Evolutionary conservation across 495 filamentous ascomycete species (phyloP).

Genomic region (Xylaria curta): DNA sequence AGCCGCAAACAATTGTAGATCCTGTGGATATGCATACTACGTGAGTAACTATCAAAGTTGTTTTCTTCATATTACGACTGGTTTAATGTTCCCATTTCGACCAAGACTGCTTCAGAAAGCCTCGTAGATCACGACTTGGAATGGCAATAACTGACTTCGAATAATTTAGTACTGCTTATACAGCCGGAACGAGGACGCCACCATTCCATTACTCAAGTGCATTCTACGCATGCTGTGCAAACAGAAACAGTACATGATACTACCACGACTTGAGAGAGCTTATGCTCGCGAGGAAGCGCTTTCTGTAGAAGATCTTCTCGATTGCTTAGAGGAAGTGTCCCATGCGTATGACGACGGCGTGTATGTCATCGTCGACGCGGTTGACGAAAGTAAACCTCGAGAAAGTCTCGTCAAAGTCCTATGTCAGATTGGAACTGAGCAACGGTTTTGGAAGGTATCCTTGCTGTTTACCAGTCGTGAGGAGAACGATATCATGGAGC

Average conservation of each 20-base stretch:
- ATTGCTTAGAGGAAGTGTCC: constrained; percentile 20
- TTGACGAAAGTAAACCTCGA: constrained; percentile 41
- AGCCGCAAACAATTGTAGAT: constrained; percentile 30
- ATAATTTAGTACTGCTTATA: constrained; percentile 42
- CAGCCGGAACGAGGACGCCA: constrained; percentile 44
- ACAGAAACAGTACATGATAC: constrained; percentile 29
- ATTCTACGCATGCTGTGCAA: constrained; percentile 43
- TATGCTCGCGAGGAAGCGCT: constrained; percentile 20
- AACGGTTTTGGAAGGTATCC: constrained; percentile 43
- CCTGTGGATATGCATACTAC: constrained; percentile 41
- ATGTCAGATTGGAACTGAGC: constrained; percentile 35
- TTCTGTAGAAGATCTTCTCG: constrained; percentile 17
- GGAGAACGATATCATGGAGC: constrained; percentile 45
- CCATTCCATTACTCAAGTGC: constrained; percentile 38
- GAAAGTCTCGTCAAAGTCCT: constrained; percentile 34
- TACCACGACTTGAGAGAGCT: constrained; percentile 21
- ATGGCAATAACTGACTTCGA: background rate
- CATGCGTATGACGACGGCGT: constrained; percentile 20
- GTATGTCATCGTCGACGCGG: constrained; percentile 44
- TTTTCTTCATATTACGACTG: too few relatives aligned
- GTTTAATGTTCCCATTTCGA: too few relatives aligned
- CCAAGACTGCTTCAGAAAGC: too few relatives aligned
- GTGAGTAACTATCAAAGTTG: background rate
- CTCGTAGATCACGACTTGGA: too few relatives aligned
- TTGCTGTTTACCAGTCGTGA: constrained; percentile 51